Conservation (phyloP, 768 basidiomycete genomes). For the Boletales sp. region DNA sequence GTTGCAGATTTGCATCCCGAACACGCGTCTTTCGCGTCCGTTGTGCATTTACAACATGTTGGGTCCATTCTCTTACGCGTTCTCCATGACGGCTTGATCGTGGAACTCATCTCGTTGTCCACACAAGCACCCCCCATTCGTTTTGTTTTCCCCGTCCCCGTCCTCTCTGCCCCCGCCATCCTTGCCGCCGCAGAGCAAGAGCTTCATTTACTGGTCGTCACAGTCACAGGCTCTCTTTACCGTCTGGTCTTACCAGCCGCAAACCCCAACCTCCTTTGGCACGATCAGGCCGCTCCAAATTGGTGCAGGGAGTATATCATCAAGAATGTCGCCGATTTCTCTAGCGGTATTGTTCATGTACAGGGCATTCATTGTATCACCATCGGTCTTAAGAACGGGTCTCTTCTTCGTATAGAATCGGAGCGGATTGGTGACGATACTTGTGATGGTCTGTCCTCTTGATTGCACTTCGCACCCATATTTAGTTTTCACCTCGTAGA, state of each 20-base stretch:
- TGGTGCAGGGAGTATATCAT: constrained; percentile 70
- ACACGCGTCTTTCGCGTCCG: constrained; percentile 66
- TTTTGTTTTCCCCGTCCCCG: constrained; percentile 69
- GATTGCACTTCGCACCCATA: constrained; percentile 2
- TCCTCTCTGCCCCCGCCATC: constrained; percentile 64
- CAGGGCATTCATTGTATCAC: constrained; percentile 66
- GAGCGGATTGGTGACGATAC: constrained; percentile 52
- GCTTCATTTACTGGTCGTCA: constrained; percentile 70
- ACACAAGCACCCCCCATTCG: constrained; percentile 63
- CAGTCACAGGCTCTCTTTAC: constrained; percentile 66
- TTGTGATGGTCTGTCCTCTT: constrained; percentile 50
- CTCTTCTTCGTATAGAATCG: constrained; percentile 66
- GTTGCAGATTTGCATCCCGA: constrained; percentile 50
- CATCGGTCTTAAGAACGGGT: constrained; percentile 58
- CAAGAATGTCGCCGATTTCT: constrained; percentile 44
- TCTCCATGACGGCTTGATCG: constrained; percentile 66
- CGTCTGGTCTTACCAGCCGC: constrained; percentile 64
- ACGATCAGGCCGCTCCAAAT: constrained; percentile 46
- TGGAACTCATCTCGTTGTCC: constrained; percentile 76
- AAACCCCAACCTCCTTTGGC: constrained; percentile 54
- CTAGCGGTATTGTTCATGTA: constrained; percentile 52
- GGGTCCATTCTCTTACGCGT: constrained; percentile 72
- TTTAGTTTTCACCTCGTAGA: constrained; percentile 39
- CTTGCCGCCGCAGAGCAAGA: constrained; percentile 45
- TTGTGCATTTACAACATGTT: constrained; percentile 52